Evolutionary conservation across 805 yeast genomes (phyloP), one percentile per base, ranked within the genome.

Genomic region (Hanseniaspora singularis): DNA sequence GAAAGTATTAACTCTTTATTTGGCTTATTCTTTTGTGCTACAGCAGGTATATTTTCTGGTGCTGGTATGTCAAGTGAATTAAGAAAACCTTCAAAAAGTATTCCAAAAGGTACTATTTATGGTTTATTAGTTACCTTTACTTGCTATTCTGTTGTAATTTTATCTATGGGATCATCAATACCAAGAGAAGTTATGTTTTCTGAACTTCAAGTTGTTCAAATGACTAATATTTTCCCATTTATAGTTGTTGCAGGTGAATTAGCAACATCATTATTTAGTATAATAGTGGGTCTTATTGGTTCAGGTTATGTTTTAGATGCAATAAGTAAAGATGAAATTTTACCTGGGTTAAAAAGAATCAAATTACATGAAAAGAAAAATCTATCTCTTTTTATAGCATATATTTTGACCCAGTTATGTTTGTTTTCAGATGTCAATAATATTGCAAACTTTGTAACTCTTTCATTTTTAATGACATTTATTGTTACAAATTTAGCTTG

Each of bases 11-110:
- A 79, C 46, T 81, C 83, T 59, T 64, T 94, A 52, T 92, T 92
- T 72, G 97, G 97, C 3, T 84, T 92, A 38, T 86, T 92, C 60
- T 92, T 92, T 67, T 96, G 98, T 10, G 96, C 98, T 1, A 89
- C 98, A 0, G 96, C 97, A 6, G 99, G 99, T 49, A 88, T 92
- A 23, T 81, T 92, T 62, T 97, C 98, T 2, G 99, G 99, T 15
- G 96, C 98, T 1, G 83, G 95, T 20, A 92, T 92, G 99, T 86
- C 96, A 33, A 97, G 98, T 16, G 96, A 87, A 55, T 69, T 92
- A 52, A 67, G 73, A 48, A 77, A 73, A 47, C 99, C 99, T 0
- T 85, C 96, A 0, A 76, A 74, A 55, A 76, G 94, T 1, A 92
- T 92, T 38, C 98, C 99, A 0, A 71, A 73, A 51, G 99, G 99